A percentile compares a stretch with the other conserved stretches of the same genome.
phyloP scores from a whole-genome alignment of 2,329 filamentous ascomycete species.

The Penicillium sp. region DNA sequence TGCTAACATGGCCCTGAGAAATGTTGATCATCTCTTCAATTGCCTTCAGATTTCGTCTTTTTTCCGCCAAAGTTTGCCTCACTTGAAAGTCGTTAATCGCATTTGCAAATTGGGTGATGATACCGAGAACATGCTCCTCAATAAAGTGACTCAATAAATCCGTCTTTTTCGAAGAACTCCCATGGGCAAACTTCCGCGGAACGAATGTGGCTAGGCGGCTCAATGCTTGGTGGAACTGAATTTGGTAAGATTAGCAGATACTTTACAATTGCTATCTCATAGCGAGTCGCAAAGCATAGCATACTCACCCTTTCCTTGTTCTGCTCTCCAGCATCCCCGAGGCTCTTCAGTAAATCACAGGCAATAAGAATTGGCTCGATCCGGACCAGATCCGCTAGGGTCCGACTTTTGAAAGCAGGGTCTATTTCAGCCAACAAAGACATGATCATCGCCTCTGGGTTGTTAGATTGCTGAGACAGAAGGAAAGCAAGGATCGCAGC shows the following conservation, averaged over 20 bases:
- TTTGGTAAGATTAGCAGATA: not conserved
- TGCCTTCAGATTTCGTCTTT: conserved; percentile 73
- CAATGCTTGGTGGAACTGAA: conserved; percentile 51
- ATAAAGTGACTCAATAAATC: conserved; percentile 72
- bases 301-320: conserved; percentile 56
- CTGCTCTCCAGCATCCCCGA: conserved; percentile 63
- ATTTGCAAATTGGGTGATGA: conserved; percentile 80
- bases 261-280: not conserved
- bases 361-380: conserved; percentile 73
- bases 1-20: conserved; percentile 68
- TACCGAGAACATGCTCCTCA: conserved; percentile 77
- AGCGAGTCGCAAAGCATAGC: not conserved
- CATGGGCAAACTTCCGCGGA: conserved; percentile 49
- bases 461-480: conserved; percentile 59
- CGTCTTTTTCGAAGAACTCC: conserved; percentile 48
- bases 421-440: conserved; percentile 67
- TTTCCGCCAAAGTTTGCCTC: conserved; percentile 63
- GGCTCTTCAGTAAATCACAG: conserved; percentile 76
- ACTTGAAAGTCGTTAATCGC: conserved; percentile 67
- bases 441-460: conserved; percentile 67
- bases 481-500: conserved; percentile 59
- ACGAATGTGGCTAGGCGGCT: conserved; percentile 51
- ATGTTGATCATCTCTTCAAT: conserved; percentile 85
- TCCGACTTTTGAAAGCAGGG: conserved; percentile 64
- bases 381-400: conserved; percentile 67